Base-by-base conservation (phyloP, 1,284 basidiomycete genomes). In the Malassezia yamatoensis region DNA sequence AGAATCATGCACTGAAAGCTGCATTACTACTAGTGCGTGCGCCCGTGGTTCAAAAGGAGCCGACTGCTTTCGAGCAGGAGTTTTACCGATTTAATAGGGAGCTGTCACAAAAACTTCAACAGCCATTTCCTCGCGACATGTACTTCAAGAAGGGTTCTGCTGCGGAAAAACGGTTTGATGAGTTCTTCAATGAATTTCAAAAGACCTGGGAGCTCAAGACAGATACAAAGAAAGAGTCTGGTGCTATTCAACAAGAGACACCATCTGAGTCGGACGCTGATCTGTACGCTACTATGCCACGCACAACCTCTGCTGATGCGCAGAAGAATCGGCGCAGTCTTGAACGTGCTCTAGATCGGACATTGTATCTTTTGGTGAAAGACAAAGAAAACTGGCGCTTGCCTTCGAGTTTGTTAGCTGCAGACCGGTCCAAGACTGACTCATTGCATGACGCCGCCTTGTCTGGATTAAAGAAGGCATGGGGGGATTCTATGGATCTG, bases 81-180 rank as follows among this genome's bases (percentile, higher is more conserved):
- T 94, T 89, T 77, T 86, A 87, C 77, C 79, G 82, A 49, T 94
- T 94, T 81, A 87, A 90, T 72, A 80, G 83, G 10, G 82, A 85
- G 51, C 82, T 96, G 62, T 83, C 84, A 62, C 85, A 88, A 64
- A 85, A 89, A 5, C 78, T 96, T 40, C 85, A 86, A 71, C 90
- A 90, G 70, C 90, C 91, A 0, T 85, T 90, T 75, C 85, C 88
- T 15, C 81, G 83, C 54, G 84, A 89, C 41, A 93, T 94, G 76
- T 96, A 94, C 80, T 96, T 96, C 81, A 91, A 91, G 76, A 83
- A 85, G 57, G 91, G 90, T 0, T 88, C 88, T 0, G 80, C 89
- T 3, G 82, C 93, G 34, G 85, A 91, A 73, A 83, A 84, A 40
- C 82, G 85, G 47, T 96, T 90, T 74, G 81, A 85, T 63, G 76